These are phyloP conservation scores for Iris pallida DNA, from an alignment of 116 monocot species.

Conservation along the genomic window DNA sequence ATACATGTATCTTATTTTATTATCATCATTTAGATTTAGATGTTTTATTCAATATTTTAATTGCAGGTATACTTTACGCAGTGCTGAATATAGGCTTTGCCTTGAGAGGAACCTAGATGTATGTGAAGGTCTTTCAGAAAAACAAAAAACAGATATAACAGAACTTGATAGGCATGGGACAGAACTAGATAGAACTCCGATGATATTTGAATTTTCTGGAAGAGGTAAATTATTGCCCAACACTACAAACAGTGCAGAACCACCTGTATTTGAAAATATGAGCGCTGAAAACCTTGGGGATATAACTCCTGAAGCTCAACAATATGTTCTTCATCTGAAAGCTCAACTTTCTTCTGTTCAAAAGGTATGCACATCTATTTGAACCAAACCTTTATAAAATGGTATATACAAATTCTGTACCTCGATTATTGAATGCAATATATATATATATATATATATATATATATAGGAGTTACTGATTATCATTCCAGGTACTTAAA, in stretches of 20 bases:
- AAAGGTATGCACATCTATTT: conserved; percentile 71
- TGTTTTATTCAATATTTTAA: conserved; percentile 1
- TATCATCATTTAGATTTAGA: background rate
- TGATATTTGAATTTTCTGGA: conserved; percentile 14
- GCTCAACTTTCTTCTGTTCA: conserved; percentile 58
- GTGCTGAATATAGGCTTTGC: conserved; percentile 82
- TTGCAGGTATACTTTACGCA: conserved; percentile 78
- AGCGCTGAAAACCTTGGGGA: conserved; percentile 46
- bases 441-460: no score
- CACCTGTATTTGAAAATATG: conserved; percentile 15
- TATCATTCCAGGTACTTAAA: no score
- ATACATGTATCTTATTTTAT: no score
- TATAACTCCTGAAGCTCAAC: conserved; percentile 45
- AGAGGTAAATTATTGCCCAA: conserved; percentile 17
- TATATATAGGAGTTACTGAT: no score
- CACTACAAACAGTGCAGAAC: conserved; percentile 24
- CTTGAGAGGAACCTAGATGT: conserved; percentile 69
- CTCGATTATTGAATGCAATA: no score
- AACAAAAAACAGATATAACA: conserved; percentile 15
- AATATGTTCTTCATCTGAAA: conserved; percentile 63
- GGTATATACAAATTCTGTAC: no score
- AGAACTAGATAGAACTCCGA: conserved; percentile 20
- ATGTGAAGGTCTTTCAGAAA: conserved; percentile 30
- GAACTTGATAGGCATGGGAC: conserved; percentile 20
- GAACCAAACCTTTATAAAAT: no score